phyloP scores from a whole-genome alignment of 2,329 filamentous ascomycete genomes.

The Trichoderma sp. region DNA sequence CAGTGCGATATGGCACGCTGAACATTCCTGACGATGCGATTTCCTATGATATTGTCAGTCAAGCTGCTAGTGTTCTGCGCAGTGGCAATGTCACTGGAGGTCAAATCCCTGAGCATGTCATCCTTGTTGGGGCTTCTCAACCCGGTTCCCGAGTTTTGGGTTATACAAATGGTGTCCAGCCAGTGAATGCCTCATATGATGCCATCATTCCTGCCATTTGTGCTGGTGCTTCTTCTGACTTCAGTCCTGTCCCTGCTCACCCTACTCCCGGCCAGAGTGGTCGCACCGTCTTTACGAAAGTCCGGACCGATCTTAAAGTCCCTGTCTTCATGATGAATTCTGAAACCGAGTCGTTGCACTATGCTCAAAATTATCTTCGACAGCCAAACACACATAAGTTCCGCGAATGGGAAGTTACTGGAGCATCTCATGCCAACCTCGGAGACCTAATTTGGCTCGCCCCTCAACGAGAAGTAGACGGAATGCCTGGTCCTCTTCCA shows the following conservation, averaged over 20 bases:
- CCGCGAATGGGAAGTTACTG: background rate
- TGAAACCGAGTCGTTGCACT: background rate
- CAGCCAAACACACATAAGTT: background rate
- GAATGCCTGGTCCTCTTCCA: background rate
- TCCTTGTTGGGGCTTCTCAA: background rate
- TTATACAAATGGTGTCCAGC: background rate
- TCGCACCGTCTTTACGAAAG: background rate
- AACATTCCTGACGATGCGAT: background rate
- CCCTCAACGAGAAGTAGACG: background rate
- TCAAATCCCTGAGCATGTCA: background rate
- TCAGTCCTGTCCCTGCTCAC: background rate
- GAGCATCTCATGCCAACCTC: background rate
- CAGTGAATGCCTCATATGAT: background rate
- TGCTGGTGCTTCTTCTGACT: background rate
- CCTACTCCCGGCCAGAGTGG: background rate
- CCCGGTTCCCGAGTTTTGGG: background rate
- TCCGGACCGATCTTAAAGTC: background rate
- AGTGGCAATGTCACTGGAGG: background rate
- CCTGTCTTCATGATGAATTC: background rate
- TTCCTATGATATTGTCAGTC: background rate
- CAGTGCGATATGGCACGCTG: background rate
- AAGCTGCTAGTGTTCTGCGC: background rate
- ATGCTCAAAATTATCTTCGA: background rate
- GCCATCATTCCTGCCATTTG: background rate
- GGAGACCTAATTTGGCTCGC: background rate